Percentiles rank a stretch among this genome's conserved stretches.
phyloP scores from a whole-genome alignment of 1,139 yeast species.

The Pichia sp. region DNA sequence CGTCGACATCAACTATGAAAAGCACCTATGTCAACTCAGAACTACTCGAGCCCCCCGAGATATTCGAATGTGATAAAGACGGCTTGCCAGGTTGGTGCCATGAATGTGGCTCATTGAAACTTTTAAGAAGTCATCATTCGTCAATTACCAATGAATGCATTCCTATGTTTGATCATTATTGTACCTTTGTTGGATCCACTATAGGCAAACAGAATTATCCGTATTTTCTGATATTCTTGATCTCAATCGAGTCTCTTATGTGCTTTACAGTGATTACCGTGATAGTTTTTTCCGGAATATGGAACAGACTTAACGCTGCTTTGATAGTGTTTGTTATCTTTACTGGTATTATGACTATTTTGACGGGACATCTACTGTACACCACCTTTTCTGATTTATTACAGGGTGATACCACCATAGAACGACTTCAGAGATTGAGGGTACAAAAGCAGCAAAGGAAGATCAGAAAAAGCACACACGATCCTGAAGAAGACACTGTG shows the following conservation, averaged over 20 bases:
- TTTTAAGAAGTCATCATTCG: slow-evolving; percentile 52
- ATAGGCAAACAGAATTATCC: slow-evolving; percentile 52
- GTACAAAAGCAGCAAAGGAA: slow-evolving; percentile 8
- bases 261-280: slow-evolving; percentile 18
- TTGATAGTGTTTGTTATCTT: slow-evolving; percentile 8
- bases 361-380: slow-evolving; percentile 5
- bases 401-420: slow-evolving; percentile 13
- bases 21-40: too few species aligned
- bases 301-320: slow-evolving; percentile 12
- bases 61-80: slow-evolving; percentile 48
- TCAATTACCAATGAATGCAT: slow-evolving; percentile 39
- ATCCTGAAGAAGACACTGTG: slow-evolving; percentile 9
- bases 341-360: slow-evolving; percentile 2
- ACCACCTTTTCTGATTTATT: slow-evolving; percentile 1
- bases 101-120: slow-evolving; percentile 44
- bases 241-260: slow-evolving; percentile 31
- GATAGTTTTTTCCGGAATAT: slow-evolving; percentile 25
- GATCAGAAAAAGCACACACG: slow-evolving; percentile 3
- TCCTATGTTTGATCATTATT: slow-evolving; percentile 58
- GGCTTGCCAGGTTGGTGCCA: slow-evolving; percentile 63
- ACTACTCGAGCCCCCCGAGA: slow-evolving; percentile 43
- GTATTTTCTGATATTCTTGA: slow-evolving; percentile 42
- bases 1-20: too few species aligned
- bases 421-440: slow-evolving; percentile 7
- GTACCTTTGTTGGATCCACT: slow-evolving; percentile 54